A percentile compares a stretch with the other conserved stretches of the same genome.
Conservation (phyloP, 768 basidiomycete genomes). For the Trametes coccinea region DNA sequence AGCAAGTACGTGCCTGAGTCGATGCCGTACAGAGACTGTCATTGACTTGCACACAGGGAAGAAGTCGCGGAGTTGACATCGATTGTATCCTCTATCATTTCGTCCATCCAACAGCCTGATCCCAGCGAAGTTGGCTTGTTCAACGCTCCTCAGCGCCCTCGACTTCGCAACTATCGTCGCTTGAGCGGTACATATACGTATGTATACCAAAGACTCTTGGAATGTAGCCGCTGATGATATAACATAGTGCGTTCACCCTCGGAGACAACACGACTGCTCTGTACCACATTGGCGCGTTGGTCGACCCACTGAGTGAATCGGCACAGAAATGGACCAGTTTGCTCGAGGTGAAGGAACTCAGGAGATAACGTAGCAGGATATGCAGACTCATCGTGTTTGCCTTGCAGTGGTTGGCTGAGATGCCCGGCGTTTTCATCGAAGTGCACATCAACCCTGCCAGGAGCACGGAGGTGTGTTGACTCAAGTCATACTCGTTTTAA, state of each 20-base stretch:
- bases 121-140: slow-evolving; percentile 73
- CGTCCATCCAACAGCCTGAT: slow-evolving; percentile 70
- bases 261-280: slow-evolving; percentile 71
- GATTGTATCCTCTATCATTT: slow-evolving; percentile 69
- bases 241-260: slow-evolving; percentile 59
- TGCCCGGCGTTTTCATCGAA: slow-evolving; percentile 67
- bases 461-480: slow-evolving; percentile 60
- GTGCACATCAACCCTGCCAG: slow-evolving; percentile 77
- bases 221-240: neutral
- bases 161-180: slow-evolving; percentile 59
- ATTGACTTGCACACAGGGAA: slow-evolving; percentile 38
- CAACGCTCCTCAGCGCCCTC: slow-evolving; percentile 58
- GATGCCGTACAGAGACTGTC: neutral
- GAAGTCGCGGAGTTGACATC: slow-evolving; percentile 61
- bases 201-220: slow-evolving; percentile 29
- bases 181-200: slow-evolving; percentile 69
- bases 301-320: slow-evolving; percentile 84
- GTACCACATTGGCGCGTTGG: slow-evolving; percentile 66
- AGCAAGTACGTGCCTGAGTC: slow-evolving; percentile 2
- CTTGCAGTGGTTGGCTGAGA: slow-evolving; percentile 59
- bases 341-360: slow-evolving; percentile 52
- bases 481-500: neutral
- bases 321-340: slow-evolving; percentile 88
- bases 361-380: neutral
- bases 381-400: neutral